phyloP scores from a whole-genome alignment of 371 early-diverging fungal genomes.

The Chytridiales sp. region DNA sequence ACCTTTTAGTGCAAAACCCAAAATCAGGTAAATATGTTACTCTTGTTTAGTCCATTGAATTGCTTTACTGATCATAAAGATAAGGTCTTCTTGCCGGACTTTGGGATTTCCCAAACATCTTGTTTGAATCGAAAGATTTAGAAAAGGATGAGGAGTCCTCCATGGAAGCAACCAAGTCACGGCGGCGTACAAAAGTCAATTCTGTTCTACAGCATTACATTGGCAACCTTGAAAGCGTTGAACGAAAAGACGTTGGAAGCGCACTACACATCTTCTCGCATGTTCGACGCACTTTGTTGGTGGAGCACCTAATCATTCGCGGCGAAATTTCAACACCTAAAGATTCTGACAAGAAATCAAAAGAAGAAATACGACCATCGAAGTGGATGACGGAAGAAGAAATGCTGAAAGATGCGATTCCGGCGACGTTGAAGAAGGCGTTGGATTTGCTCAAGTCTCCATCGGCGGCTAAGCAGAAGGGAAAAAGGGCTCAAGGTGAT shows the following conservation, averaged over 20 bases:
- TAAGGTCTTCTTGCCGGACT: conserved; percentile 71
- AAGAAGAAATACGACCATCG: background rate
- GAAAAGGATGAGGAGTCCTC: conserved; percentile 16
- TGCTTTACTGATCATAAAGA: no score
- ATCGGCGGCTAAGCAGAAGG: background rate
- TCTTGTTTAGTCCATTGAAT: background rate
- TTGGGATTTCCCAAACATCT: conserved; percentile 73
- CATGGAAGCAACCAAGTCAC: no score
- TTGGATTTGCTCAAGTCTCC: conserved; percentile 44
- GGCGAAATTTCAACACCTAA: conserved; percentile 7
- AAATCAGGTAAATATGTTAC: conserved; percentile 41
- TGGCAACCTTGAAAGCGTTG: background rate
- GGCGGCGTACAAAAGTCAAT: no score
- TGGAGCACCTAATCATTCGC: conserved; percentile 27
- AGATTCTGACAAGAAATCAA: conserved; percentile 3
- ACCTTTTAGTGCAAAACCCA: conserved; percentile 60
- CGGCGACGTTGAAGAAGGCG: conserved; percentile 69
- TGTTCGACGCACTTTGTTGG: conserved; percentile 56
- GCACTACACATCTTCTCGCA: conserved; percentile 72
- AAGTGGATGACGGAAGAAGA: conserved; percentile 59
- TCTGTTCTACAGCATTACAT: background rate
- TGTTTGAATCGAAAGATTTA: background rate
- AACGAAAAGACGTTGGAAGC: conserved; percentile 51
- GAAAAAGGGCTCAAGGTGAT: background rate
- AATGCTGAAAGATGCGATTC: conserved; percentile 58